Conservation (phyloP, 164 flowering plant genomes). For the Dillenia suffruticosa region DNA sequence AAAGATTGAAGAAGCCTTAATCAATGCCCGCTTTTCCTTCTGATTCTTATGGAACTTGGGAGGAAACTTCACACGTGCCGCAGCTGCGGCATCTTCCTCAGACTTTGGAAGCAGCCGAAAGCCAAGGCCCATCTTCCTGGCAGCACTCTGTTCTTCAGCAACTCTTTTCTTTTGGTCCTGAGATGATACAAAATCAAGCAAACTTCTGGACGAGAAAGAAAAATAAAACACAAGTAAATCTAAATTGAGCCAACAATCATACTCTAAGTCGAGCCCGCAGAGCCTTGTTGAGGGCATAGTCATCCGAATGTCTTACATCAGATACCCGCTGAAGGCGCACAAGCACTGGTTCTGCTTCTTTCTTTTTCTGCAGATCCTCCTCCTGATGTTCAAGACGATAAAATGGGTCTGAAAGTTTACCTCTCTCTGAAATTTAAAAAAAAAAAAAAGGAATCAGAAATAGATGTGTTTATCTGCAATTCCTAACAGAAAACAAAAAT, state of each 20-base stretch:
- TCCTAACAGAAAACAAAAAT: not conserved
- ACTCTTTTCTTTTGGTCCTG: slow-evolving; percentile 87
- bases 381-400: slow-evolving; percentile 98
- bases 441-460: not conserved
- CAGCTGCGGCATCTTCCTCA: slow-evolving; percentile 55
- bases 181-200: not conserved
- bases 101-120: slow-evolving; percentile 72
- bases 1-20: slow-evolving; percentile 71
- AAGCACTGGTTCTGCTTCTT: slow-evolving; percentile 88
- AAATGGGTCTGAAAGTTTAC: slow-evolving; percentile 91
- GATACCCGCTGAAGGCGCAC: slow-evolving; percentile 88
- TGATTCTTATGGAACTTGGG: slow-evolving; percentile 60
- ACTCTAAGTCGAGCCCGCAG: slow-evolving; percentile 76
- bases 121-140: slow-evolving; percentile 68
- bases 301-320: slow-evolving; percentile 80
- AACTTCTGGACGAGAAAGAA: not conserved
- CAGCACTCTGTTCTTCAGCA: slow-evolving; percentile 68
- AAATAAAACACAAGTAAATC: not conserved
- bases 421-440: slow-evolving; percentile 49
- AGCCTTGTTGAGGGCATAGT: slow-evolving; percentile 77
- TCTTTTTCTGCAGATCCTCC: slow-evolving; percentile 84
- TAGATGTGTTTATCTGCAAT: no score
- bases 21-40: slow-evolving; percentile 73
- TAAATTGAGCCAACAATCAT: slow-evolving; percentile 8
- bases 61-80: slow-evolving; percentile 57